These are phyloP conservation scores for Simmondsia chinensis DNA, from an alignment of 148 eudicot genomes.

Conservation along the genomic window DNA sequence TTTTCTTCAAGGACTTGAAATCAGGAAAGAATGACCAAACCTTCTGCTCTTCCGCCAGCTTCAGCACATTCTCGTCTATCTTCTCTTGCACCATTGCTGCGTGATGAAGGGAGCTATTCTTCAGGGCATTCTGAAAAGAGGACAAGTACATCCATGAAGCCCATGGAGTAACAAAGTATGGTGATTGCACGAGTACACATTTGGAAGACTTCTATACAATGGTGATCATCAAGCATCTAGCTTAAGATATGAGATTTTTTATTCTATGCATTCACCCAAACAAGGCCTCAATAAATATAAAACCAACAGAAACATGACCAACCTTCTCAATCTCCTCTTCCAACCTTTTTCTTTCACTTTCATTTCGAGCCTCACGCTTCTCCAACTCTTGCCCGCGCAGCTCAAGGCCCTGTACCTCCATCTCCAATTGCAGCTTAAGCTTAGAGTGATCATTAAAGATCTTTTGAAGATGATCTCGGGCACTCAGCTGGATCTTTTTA, in stretches of 20 bases:
- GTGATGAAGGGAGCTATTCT: slow-evolving; percentile 38
- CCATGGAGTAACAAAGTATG: too few species aligned
- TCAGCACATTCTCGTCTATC: slow-evolving; percentile 51
- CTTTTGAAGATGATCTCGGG: slow-evolving; percentile 76
- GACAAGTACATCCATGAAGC: too few species aligned
- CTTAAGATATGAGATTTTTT: too few species aligned
- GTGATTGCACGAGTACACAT: too few species aligned
- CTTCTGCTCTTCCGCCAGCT: slow-evolving; percentile 63
- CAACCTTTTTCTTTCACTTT: slow-evolving; percentile 69
- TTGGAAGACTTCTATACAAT: too few species aligned
- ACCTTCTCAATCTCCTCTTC: slow-evolving; percentile 84
- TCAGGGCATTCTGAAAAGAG: slow-evolving; percentile 43
- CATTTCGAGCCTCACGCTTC: slow-evolving; percentile 78
- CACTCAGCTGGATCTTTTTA: slow-evolving; percentile 67
- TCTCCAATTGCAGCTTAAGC: slow-evolving; percentile 69
- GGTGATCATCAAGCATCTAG: too few species aligned
- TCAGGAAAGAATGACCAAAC: slow-evolving; percentile 18
- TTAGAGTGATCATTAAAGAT: slow-evolving; percentile 75
- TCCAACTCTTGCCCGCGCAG: slow-evolving; percentile 67
- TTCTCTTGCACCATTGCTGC: slow-evolving; percentile 45
- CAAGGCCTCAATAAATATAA: too few species aligned
- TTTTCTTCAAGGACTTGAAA: too few species aligned
- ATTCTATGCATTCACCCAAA: too few species aligned
- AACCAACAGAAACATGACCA: too few species aligned
- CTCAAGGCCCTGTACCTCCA: slow-evolving; percentile 59